These are phyloP conservation scores for Mrakia gelida DNA, from an alignment of 768 basidiomycete genomes.

Conservation along the genomic window DNA sequence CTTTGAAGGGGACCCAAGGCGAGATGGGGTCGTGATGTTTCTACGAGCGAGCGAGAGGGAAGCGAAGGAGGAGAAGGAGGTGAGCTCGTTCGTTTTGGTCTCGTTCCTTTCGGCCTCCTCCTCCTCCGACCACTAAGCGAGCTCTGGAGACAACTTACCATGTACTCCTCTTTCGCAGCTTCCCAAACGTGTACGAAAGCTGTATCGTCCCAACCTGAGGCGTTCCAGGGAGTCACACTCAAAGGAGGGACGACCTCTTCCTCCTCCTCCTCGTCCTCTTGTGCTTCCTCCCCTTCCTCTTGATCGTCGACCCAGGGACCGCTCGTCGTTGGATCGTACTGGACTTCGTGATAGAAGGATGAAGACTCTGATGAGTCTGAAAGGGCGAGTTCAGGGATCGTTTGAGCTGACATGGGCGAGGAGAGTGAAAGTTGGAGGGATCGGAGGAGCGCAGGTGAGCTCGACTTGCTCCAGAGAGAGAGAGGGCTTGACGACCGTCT, in stretches of 20 bases:
- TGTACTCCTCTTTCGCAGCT: constrained; percentile 25
- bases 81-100: background rate
- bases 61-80: background rate
- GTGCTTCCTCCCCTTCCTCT: background rate
- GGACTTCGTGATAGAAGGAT: background rate
- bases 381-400: constrained; percentile 14
- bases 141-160: background rate
- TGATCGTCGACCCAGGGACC: constrained; percentile 15
- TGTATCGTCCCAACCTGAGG: constrained; percentile 12
- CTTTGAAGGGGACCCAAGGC: constrained; percentile 7
- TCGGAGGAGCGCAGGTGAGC: background rate
- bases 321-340: background rate
- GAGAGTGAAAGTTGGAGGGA: background rate
- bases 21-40: constrained; percentile 3
- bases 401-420: background rate
- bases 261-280: background rate
- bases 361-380: background rate
- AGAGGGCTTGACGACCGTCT: background rate
- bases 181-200: constrained; percentile 12
- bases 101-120: background rate
- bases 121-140: no score
- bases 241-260: background rate
- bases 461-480: background rate
- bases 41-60: background rate
- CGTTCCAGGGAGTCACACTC: constrained; percentile 3